Evolutionary conservation across 306 rosid species (phyloP).

Genomic region (Vigna unguiculata): DNA sequence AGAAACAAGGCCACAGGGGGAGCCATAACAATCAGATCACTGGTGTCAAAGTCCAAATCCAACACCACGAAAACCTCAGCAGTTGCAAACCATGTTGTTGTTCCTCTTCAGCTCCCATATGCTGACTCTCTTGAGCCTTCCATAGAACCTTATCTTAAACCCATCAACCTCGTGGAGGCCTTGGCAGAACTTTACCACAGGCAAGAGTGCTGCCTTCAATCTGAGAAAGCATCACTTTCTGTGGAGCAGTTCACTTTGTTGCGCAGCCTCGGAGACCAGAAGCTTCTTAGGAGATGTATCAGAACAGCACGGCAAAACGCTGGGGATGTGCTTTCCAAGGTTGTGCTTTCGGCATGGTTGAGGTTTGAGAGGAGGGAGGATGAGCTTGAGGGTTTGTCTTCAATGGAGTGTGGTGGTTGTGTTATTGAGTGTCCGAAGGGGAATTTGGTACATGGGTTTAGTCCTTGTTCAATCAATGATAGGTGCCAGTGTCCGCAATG

Average conservation of each 20-base stretch:
- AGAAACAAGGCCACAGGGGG: slow-evolving; percentile 39
- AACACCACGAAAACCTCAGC: slow-evolving; percentile 48
- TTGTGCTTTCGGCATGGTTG: slow-evolving; percentile 80
- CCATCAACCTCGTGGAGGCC: slow-evolving; percentile 58
- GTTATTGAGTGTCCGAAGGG: slow-evolving; percentile 70
- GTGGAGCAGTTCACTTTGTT: slow-evolving; percentile 66
- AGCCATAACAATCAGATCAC: slow-evolving; percentile 48
- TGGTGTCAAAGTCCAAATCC: slow-evolving; percentile 60
- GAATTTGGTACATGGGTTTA: slow-evolving; percentile 60
- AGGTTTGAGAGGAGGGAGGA: slow-evolving; percentile 80
- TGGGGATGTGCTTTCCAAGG: slow-evolving; percentile 64
- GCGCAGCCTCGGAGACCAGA: slow-evolving; percentile 66
- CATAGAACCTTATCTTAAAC: slow-evolving; percentile 64
- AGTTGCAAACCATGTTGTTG: slow-evolving; percentile 52
- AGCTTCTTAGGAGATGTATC: slow-evolving; percentile 68
- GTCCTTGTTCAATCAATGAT: slow-evolving; percentile 47
- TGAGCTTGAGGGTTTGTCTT: slow-evolving; percentile 62
- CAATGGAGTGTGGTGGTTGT: slow-evolving; percentile 66
- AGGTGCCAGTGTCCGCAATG: slow-evolving; percentile 58
- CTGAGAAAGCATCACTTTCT: slow-evolving; percentile 53
- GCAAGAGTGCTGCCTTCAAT: slow-evolving; percentile 54
- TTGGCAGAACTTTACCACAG: slow-evolving; percentile 61
- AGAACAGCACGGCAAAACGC: slow-evolving; percentile 65
- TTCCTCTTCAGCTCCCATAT: slow-evolving; percentile 65
- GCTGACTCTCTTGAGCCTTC: slow-evolving; percentile 64